A percentile compares a stretch with the other conserved stretches of the same genome.
Evolutionary conservation across 805 yeast species (phyloP).

Genomic region (Priceomyces medius): DNA sequence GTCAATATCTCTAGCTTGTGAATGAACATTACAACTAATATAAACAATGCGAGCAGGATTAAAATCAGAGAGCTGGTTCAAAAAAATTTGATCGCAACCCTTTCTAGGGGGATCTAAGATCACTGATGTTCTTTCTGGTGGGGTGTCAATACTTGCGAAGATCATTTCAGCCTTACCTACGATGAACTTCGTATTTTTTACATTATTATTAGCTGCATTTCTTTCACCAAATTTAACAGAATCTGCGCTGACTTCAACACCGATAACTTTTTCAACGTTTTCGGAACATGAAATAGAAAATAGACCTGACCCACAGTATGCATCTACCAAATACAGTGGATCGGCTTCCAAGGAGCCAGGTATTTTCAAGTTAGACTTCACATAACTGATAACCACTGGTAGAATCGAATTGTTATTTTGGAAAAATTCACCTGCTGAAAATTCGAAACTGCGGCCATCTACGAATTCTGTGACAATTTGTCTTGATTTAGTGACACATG

Average conservation of each 20-base stretch:
- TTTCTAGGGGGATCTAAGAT: conserved; percentile 97
- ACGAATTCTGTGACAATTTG: conserved; percentile 77
- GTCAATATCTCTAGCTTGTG: conserved; percentile 92
- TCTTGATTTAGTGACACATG: conserved; percentile 77
- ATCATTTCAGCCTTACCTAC: conserved; percentile 92
- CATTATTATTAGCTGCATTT: conserved; percentile 74
- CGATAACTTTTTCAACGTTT: conserved; percentile 81
- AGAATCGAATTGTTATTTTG: conserved; percentile 92
- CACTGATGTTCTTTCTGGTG: conserved; percentile 75
- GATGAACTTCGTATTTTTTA: conserved; percentile 77
- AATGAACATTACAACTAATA: conserved; percentile 95
- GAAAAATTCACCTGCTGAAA: conserved; percentile 93
- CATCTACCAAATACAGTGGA: conserved; percentile 75
- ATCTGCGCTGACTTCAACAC: conserved; percentile 92
- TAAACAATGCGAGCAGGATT: conserved; percentile 87
- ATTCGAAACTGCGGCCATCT: conserved; percentile 75
- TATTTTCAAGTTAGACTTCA: conserved; percentile 60
- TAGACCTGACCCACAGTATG: conserved; percentile 94
- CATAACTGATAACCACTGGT: conserved; percentile 80
- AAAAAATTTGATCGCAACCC: conserved; percentile 88
- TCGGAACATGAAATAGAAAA: conserved; percentile 84
- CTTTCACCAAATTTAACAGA: conserved; percentile 82
- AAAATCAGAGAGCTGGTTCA: conserved; percentile 81
- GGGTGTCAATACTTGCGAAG: conserved; percentile 75
- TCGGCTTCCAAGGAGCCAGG: conserved; percentile 15